Evolutionary conservation across 345 rosid species (phyloP).

Genomic region (Schrenkiella parvula): DNA sequence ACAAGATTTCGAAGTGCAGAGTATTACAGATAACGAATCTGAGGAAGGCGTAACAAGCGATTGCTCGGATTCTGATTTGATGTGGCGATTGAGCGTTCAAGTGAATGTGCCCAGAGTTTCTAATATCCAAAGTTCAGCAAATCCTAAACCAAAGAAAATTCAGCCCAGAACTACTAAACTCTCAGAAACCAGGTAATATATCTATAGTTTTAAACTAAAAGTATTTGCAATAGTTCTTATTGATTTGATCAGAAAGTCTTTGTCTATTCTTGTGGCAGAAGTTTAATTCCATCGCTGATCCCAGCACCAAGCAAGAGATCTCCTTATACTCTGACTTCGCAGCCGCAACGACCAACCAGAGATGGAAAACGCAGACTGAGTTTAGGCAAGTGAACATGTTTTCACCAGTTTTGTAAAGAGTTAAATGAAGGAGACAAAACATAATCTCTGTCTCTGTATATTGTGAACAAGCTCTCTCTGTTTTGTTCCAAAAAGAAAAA

Average conservation of each 20-base stretch:
- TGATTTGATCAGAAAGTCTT: background rate
- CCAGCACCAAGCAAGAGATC: slow-evolving; percentile 61
- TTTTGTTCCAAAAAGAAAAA: background rate
- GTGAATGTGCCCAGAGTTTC: slow-evolving; percentile 45
- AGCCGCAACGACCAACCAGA: slow-evolving; percentile 32
- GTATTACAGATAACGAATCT: slow-evolving; percentile 46
- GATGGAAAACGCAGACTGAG: slow-evolving; percentile 58
- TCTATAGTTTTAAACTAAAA: background rate
- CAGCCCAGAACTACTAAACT: slow-evolving; percentile 43
- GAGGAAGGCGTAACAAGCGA: slow-evolving; percentile 76
- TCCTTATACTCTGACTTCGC: slow-evolving; percentile 38
- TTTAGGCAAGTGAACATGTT: slow-evolving; percentile 40
- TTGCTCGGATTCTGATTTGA: slow-evolving; percentile 64
- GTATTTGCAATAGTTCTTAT: background rate
- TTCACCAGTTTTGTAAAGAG: slow-evolving; percentile 14
- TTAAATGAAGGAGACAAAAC: background rate
- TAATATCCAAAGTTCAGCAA: slow-evolving; percentile 38
- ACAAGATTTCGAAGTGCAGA: slow-evolving; percentile 48
- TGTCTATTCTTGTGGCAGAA: slow-evolving; percentile 38
- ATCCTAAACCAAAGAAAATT: slow-evolving; percentile 49
- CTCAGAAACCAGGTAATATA: slow-evolving; percentile 44
- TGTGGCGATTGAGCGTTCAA: slow-evolving; percentile 58
- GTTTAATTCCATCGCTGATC: slow-evolving; percentile 64
- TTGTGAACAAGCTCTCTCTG: slow-evolving; percentile 9
- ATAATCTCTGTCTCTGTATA: background rate